Evolutionary conservation across 148 eudicot genomes (phyloP), one percentile per base, ranked within the genome.

Genomic region (Chenopodium formosanum): DNA sequence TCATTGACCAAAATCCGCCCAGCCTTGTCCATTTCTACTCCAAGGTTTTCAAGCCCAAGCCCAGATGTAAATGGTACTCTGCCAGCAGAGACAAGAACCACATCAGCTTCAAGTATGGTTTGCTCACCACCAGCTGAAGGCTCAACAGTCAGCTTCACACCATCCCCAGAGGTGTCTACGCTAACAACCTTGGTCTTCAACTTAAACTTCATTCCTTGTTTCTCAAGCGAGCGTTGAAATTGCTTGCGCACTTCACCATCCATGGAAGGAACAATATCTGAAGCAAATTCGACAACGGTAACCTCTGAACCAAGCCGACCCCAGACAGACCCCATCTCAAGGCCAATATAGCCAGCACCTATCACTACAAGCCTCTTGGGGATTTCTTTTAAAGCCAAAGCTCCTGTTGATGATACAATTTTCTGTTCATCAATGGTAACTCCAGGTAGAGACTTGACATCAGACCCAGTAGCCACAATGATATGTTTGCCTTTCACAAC

Each of bases 271-370:
- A 95, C 98, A 48, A 93, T 95, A 29, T 95, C 97, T 0, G 89
- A 69, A 10, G 90, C 97, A 85, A 92, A 95, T 88, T 95, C 97
- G 20, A 95, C 97, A 64, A 95, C 97, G 7, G 91, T 95, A 47
- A 95, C 94, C 87, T 92, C 92, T 8, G 98, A 92, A 64, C 98
- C 98, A 14, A 95, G 89, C 63, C 98, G 96, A 9, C 97, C 93
- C 98, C 98, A 95, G 27, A 95, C 98, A 29, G 98, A 95, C 7
- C 98, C 98, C 98, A 95, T 95, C 76, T 82, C 98, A 44, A 89
- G 96, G 70, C 98, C 97, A 50, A 95, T 95, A 75, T 95, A 95
- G 80, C 98, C 98, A 86, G 96, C 98, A 76, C 98, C 98, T 70
- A 95, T 91, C 70, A 95, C 98, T 11, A 95, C 84, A 19, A 95